Evolutionary conservation across 108 stramenopile genomes (phyloP).

Genomic region (Hondaea fermentalgiana): DNA sequence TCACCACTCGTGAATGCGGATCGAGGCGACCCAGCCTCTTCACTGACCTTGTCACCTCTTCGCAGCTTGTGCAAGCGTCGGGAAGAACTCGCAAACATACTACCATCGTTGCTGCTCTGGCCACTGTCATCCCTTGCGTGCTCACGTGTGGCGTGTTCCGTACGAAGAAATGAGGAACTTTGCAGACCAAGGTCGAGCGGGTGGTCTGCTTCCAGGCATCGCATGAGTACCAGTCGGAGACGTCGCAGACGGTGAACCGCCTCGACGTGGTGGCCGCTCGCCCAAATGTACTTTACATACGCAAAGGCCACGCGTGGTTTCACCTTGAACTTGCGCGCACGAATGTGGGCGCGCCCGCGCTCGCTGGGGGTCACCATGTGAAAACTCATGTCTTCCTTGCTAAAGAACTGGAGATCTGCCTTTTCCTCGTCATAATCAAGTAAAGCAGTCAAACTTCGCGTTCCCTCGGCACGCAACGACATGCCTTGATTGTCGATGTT

Average conservation of each 20-base stretch:
- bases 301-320: constrained; percentile 9
- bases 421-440: not conserved
- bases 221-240: not conserved
- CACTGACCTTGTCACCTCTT: too few species aligned
- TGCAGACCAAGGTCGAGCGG: not conserved
- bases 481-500: not conserved
- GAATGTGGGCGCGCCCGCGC: not conserved
- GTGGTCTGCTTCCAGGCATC: not conserved
- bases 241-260: not conserved
- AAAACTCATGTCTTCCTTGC: not conserved
- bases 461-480: not conserved
- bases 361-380: not conserved
- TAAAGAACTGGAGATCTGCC: not conserved
- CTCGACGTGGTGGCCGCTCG: not conserved
- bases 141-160: too few species aligned
- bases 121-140: too few species aligned
- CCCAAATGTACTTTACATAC: constrained; percentile 9
- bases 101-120: too few species aligned
- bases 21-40: too few species aligned
- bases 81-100: too few species aligned
- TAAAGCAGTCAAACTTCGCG: not conserved
- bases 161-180: too few species aligned
- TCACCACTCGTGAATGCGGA: not conserved
- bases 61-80: too few species aligned
- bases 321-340: not conserved